A percentile compares a stretch with the other conserved stretches of the same genome.
phyloP scores from a whole-genome alignment of 371 early-diverging fungal species.

The Rhizomucor pusillus region DNA sequence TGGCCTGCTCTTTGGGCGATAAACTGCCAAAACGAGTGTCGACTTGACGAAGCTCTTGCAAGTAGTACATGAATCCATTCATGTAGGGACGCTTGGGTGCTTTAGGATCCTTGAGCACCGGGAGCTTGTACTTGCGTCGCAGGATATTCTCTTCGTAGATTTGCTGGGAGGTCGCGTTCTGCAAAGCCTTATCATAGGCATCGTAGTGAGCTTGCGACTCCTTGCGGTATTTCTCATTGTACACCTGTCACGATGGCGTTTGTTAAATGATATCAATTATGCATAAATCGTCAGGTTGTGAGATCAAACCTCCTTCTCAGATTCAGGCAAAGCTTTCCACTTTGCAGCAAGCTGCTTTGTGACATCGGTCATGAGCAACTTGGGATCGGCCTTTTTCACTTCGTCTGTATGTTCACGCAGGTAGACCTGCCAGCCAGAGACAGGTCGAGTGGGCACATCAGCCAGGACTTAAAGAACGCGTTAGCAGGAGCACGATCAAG shows the following conservation, averaged over 20 bases:
- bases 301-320: constrained; percentile 34
- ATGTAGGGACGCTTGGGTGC: constrained; percentile 54
- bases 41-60: constrained; percentile 26
- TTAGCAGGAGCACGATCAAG: not conserved
- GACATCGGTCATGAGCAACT: constrained; percentile 20
- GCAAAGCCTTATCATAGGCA: constrained; percentile 30
- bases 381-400: constrained; percentile 23
- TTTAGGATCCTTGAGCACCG: constrained; percentile 57
- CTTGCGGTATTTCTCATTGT: constrained; percentile 26
- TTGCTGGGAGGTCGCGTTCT: constrained; percentile 48
- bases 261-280: not conserved
- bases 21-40: constrained; percentile 17
- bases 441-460: constrained; percentile 47
- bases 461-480: constrained; percentile 22
- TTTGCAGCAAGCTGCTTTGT: constrained; percentile 16
- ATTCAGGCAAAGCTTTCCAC: constrained; percentile 27
- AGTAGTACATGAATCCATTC: constrained; percentile 41
- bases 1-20: constrained; percentile 27
- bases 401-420: constrained; percentile 38
- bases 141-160: constrained; percentile 47
- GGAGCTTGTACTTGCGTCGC: constrained; percentile 44
- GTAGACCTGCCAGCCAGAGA: constrained; percentile 50
- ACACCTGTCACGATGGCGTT: constrained; percentile 17
- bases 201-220: constrained; percentile 24
- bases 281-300: not conserved